A percentile compares a stretch with the other conserved stretches of the same genome.
Conservation (phyloP, 208 protist species). For the Leishmania aethiopica region DNA sequence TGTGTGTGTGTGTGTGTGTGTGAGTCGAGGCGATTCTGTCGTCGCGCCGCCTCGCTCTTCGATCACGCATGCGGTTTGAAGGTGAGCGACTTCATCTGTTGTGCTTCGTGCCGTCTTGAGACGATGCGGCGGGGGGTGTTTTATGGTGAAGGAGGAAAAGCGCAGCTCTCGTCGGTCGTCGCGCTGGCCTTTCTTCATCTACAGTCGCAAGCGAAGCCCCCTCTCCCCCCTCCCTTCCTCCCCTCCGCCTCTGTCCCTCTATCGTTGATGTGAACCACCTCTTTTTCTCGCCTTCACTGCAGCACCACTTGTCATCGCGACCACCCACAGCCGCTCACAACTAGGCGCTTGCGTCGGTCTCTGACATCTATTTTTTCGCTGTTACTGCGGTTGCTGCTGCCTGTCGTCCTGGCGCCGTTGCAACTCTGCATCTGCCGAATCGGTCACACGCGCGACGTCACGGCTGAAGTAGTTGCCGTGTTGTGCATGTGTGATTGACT, state of each 20-base stretch:
- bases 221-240: slow-evolving; percentile 9
- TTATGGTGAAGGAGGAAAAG: too few relatives aligned
- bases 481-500: not conserved
- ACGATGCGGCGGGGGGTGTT: too few relatives aligned
- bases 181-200: too few relatives aligned
- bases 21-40: too few relatives aligned
- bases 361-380: not conserved
- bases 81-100: too few relatives aligned
- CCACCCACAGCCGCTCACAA: not conserved
- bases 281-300: not conserved
- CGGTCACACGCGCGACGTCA: not conserved
- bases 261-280: not conserved
- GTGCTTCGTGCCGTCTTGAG: too few relatives aligned
- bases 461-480: not conserved
- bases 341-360: not conserved
- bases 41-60: too few relatives aligned
- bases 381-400: not conserved
- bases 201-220: not conserved
- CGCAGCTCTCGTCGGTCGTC: not conserved
- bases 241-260: slow-evolving; percentile 1
- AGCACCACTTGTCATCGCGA: not conserved
- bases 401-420: not conserved
- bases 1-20: slow-evolving; percentile 2
- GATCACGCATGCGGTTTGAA: too few relatives aligned
- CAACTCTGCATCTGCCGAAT: not conserved